phyloP scores from a whole-genome alignment of 768 basidiomycete genomes.

The Hygrophoropsis aurantiaca region DNA sequence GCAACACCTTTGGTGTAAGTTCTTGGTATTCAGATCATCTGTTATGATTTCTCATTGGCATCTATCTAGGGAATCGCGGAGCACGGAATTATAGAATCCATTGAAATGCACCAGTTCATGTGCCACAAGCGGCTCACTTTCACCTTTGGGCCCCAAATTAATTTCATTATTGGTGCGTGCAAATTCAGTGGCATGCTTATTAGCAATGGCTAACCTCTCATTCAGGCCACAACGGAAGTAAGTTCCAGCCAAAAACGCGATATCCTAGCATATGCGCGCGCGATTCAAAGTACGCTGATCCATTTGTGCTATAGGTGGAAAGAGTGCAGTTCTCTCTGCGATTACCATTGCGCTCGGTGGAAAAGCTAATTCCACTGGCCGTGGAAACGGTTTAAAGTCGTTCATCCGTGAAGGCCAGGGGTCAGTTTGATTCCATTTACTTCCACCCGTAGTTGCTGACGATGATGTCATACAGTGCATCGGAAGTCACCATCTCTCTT shows the following conservation, averaged over 20 bases:
- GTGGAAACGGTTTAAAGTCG: conserved; percentile 80
- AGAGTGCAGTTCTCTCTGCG: conserved; percentile 91
- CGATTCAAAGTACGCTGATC: too few relatives aligned
- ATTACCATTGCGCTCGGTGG: conserved; percentile 93
- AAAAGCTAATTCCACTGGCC: conserved; percentile 88
- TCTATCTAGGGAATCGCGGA: conserved; percentile 69
- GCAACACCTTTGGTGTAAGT: conserved; percentile 40
- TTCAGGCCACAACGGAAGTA: conserved; percentile 89
- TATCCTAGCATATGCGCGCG: too few relatives aligned
- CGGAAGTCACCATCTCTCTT: conserved; percentile 78
- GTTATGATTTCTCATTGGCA: not conserved
- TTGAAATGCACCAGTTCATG: conserved; percentile 95
- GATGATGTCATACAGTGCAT: conserved; percentile 31
- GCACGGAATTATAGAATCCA: conserved; percentile 81
- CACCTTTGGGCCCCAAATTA: conserved; percentile 89
- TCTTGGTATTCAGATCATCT: conserved; percentile 37
- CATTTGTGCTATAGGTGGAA: conserved; percentile 62
- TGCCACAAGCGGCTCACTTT: conserved; percentile 86
- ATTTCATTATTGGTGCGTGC: conserved; percentile 87
- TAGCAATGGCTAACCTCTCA: conserved; percentile 3
- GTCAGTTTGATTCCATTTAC: conserved; percentile 42
- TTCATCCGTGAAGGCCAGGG: conserved; percentile 82
- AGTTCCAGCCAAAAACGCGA: too few relatives aligned
- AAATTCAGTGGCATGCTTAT: not conserved
- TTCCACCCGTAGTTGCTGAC: conserved; percentile 1